Conservation (phyloP, 306 rosid species). For the Alnus glutinosa region DNA sequence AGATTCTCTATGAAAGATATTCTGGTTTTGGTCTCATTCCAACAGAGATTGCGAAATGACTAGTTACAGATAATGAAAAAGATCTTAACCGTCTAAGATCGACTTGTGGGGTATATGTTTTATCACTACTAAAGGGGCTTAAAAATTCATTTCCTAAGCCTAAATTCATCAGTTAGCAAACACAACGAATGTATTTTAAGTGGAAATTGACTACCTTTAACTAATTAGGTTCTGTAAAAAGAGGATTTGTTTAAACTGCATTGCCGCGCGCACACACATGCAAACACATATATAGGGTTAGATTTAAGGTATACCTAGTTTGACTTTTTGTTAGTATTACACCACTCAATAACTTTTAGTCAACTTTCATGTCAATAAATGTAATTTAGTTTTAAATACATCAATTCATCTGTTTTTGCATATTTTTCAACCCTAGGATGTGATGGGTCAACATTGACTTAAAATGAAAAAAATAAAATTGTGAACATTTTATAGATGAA, state of each 20-base stretch:
- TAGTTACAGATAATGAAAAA: not conserved
- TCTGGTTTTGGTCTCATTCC: not conserved
- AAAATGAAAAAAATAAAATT: too few species aligned
- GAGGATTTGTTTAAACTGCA: not conserved
- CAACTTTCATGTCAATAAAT: too few species aligned
- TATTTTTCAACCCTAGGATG: too few species aligned
- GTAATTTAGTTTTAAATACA: too few species aligned
- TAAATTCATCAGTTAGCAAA: not conserved
- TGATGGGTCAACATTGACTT: too few species aligned
- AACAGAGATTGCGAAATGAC: not conserved
- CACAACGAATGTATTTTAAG: not conserved
- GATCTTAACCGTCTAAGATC: not conserved
- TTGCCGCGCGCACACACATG: not conserved
- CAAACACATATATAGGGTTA: too few species aligned
- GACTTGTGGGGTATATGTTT: not conserved
- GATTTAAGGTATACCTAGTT: too few species aligned
- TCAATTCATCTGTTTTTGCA: too few species aligned
- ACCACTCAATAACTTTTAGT: too few species aligned
- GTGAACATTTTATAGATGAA: not conserved
- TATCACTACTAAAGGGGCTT: not conserved
- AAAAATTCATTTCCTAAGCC: too few species aligned
- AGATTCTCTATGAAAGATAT: not conserved
- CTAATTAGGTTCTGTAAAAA: not conserved
- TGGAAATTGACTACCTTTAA: not conserved
- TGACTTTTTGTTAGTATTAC: too few species aligned